Percentiles rank a stretch among this genome's conserved stretches.
phyloP scores from a whole-genome alignment of 768 basidiomycete genomes.

The Tubosaeta sp. region DNA sequence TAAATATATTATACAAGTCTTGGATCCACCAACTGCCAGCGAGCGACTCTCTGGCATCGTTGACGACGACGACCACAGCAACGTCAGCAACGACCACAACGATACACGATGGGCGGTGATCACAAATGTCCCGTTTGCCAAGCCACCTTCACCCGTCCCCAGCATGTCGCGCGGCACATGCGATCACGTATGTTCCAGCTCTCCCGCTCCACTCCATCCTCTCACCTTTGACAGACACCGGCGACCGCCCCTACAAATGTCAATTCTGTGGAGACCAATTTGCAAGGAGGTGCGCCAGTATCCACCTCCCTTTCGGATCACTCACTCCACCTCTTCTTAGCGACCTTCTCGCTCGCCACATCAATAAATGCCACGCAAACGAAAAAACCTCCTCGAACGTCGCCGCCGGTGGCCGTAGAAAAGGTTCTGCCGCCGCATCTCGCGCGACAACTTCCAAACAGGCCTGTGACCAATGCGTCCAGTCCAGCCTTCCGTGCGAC shows the following conservation, averaged over 20 bases:
- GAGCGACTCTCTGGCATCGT: slow-evolving; percentile 17
- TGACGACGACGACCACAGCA: slow-evolving; percentile 10
- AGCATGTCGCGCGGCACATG: slow-evolving; percentile 89
- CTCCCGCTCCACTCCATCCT: slow-evolving; percentile 19
- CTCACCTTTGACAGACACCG: slow-evolving; percentile 56
- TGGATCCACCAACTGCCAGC: slow-evolving; percentile 24
- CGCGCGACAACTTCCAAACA: slow-evolving; percentile 78
- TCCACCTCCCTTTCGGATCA: slow-evolving; percentile 4
- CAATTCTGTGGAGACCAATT: slow-evolving; percentile 88
- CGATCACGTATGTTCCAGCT: slow-evolving; percentile 67
- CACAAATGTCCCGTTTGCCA: slow-evolving; percentile 86
- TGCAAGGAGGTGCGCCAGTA: slow-evolving; percentile 60
- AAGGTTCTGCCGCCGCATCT: slow-evolving; percentile 62
- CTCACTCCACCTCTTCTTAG: slow-evolving; percentile 33
- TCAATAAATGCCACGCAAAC: slow-evolving; percentile 83
- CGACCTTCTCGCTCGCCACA: slow-evolving; percentile 79
- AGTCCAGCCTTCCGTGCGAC: slow-evolving; percentile 70
- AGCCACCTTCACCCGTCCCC: slow-evolving; percentile 83
- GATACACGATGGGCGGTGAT: slow-evolving; percentile 62
- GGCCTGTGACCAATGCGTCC: slow-evolving; percentile 82
- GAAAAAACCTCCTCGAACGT: slow-evolving; percentile 49
- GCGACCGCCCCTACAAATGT: slow-evolving; percentile 87
- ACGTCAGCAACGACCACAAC: not conserved
- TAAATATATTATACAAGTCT: slow-evolving; percentile 38
- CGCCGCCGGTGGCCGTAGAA: slow-evolving; percentile 45